A percentile compares a stretch with the other conserved stretches of the same genome.
These are phyloP conservation scores for Prunella vulgaris DNA, from an alignment of 257 asterid genomes.

Conservation along the genomic window DNA sequence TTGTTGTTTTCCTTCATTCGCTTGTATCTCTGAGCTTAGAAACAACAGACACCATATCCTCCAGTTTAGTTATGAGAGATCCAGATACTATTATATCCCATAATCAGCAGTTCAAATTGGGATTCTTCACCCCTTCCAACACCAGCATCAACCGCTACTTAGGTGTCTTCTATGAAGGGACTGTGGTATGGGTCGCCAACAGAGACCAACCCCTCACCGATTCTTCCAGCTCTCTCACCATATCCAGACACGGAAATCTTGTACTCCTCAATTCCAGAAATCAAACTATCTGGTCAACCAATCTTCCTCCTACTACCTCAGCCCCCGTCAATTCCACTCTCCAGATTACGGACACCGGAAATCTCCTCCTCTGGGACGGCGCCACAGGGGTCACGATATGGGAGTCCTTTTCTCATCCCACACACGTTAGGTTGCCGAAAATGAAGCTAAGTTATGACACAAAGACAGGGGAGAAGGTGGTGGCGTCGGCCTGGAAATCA, in stretches of 20 bases:
- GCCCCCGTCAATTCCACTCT: too few species aligned
- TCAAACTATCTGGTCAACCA: neutral
- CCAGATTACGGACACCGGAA: neutral
- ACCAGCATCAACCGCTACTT: neutral
- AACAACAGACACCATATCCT: constrained; percentile 25
- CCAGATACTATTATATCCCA: constrained; percentile 15
- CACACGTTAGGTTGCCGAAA: constrained; percentile 26
- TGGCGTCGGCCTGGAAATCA: neutral
- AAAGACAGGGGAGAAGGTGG: constrained; percentile 32
- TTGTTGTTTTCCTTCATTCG: neutral
- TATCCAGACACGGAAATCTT: neutral
- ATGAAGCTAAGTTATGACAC: constrained; percentile 31
- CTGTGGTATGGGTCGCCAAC: constrained; percentile 2
- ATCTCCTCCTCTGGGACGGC: neutral
- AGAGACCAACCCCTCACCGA: neutral
- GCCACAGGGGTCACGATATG: constrained; percentile 17
- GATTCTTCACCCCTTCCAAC: neutral
- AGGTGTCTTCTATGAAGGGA: neutral
- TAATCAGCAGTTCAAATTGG: neutral
- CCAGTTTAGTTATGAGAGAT: constrained; percentile 18
- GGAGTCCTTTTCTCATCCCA: constrained; percentile 42
- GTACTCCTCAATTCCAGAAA: neutral
- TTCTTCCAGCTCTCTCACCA: neutral
- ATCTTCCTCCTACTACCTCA: too few species aligned
- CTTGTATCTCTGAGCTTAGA: neutral